A percentile compares a stretch with the other conserved stretches of the same genome.
These are phyloP conservation scores for Dactylellina sp. DNA, from an alignment of 2,329 filamentous ascomycete genomes.

Conservation along the genomic window DNA sequence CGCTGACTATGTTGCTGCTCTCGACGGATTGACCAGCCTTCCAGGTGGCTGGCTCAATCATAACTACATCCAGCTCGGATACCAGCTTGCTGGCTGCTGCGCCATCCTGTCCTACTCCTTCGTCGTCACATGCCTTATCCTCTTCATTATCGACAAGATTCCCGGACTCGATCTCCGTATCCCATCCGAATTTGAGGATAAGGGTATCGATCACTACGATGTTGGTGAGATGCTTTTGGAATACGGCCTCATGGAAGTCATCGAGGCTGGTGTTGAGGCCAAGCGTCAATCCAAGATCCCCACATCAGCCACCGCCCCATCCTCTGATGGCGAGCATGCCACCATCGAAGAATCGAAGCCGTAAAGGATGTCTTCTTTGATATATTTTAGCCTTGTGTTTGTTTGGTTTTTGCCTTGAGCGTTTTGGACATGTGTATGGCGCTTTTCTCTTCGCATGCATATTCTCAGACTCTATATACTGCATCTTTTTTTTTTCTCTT, in stretches of 20 bases:
- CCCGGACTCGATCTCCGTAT: conserved; percentile 70
- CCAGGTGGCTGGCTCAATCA: conserved; percentile 68
- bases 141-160: conserved; percentile 71
- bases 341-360: conserved; percentile 45
- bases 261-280: conserved; percentile 48
- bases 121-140: conserved; percentile 67
- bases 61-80: conserved; percentile 70
- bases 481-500: conserved; percentile 3
- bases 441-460: conserved; percentile 15
- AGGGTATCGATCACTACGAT: conserved; percentile 68
- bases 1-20: conserved; percentile 66
- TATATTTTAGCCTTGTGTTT: conserved; percentile 10
- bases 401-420: conserved; percentile 4
- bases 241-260: conserved; percentile 52
- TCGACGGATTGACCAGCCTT: conserved; percentile 68
- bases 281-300: conserved; percentile 47
- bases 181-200: conserved; percentile 69
- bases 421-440: conserved; percentile 21
- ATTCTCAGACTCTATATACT: conserved; percentile 11
- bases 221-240: conserved; percentile 62
- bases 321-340: conserved; percentile 50
- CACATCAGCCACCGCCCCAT: conserved; percentile 13
- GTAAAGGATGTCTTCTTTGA: conserved; percentile 20
- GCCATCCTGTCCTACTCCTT: conserved; percentile 71
- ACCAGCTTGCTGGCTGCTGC: conserved; percentile 71